Conservation (phyloP, 2,329 filamentous ascomycete genomes). For the Phyllosticta citribraziliensis region DNA sequence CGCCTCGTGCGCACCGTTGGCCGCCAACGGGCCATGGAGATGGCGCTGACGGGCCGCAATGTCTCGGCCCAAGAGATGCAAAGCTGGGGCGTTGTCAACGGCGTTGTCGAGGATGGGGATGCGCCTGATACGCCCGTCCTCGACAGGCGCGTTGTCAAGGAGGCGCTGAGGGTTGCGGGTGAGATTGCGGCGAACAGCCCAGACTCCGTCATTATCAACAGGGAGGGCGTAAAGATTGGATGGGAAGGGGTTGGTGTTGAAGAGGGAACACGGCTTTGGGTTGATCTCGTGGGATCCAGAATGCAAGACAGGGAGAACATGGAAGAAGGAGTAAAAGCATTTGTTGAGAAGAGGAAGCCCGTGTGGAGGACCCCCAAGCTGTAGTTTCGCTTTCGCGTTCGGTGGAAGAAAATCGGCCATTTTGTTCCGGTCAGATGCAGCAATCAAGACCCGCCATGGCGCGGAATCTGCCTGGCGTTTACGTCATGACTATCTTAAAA, state of each 20-base stretch:
- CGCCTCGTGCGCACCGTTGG: conserved; percentile 19
- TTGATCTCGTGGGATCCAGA: conserved; percentile 47
- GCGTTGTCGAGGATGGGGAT: conserved; percentile 14
- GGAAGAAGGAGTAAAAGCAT: conserved; percentile 62
- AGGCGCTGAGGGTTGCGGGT: conserved; percentile 52
- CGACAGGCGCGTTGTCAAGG: conserved; percentile 39
- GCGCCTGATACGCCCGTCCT: not conserved
- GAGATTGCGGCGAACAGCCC: conserved; percentile 59
- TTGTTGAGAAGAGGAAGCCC: conserved; percentile 65
- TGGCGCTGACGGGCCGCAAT: conserved; percentile 18
- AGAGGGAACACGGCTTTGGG: conserved; percentile 48
- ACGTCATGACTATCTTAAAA: conserved; percentile 11
- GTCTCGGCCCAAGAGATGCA: conserved; percentile 15
- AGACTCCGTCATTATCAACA: conserved; percentile 64
- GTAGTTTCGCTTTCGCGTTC: conserved; percentile 9
- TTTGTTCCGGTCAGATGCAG: not conserved
- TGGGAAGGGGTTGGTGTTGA: conserved; percentile 62
- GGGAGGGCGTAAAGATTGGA: conserved; percentile 60
- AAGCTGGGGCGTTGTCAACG: conserved; percentile 20
- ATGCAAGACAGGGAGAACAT: conserved; percentile 62
- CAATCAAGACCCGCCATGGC: not conserved
- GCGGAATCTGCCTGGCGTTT: not conserved
- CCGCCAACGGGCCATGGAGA: conserved; percentile 19
- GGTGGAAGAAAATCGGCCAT: not conserved
- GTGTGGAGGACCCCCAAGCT: conserved; percentile 48